Conservation (phyloP, 2,329 filamentous ascomycete genomes). For the Orbilia blumenaviensis region DNA sequence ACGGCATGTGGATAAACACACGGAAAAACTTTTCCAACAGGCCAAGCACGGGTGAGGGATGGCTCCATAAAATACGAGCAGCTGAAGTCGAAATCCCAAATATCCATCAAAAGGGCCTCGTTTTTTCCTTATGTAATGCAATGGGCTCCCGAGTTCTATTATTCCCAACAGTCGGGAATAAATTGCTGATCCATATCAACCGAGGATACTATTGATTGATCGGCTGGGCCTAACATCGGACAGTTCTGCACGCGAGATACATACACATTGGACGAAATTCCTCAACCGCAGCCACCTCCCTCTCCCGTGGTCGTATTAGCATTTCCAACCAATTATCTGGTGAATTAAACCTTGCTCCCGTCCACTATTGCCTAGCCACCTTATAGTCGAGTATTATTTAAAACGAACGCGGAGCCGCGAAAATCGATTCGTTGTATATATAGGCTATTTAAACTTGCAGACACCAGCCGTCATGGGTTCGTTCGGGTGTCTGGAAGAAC, state of each 20-base stretch:
- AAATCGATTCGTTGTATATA: constrained; percentile 44
- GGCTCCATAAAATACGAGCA: constrained; percentile 49
- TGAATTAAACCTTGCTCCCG: constrained; percentile 47
- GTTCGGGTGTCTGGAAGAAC: constrained; percentile 49
- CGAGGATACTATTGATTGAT: constrained; percentile 34
- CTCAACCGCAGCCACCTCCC: constrained; percentile 32
- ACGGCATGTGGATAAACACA: constrained; percentile 41
- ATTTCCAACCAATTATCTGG: constrained; percentile 31
- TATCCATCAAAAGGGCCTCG: neutral
- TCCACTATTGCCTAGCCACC: constrained; percentile 37
- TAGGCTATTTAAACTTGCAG: constrained; percentile 51
- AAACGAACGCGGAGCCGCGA: constrained; percentile 53
- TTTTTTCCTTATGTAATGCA: neutral
- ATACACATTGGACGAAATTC: constrained; percentile 47
- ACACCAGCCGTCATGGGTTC: constrained; percentile 44
- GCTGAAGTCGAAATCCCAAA: constrained; percentile 15
- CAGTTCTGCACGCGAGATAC: constrained; percentile 36
- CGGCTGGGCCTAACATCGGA: constrained; percentile 4
- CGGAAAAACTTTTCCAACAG: constrained; percentile 51
- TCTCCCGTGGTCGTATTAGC: constrained; percentile 35
- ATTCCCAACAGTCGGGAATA: constrained; percentile 25
- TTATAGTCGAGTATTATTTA: constrained; percentile 43
- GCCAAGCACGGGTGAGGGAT: constrained; percentile 17
- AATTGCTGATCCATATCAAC: constrained; percentile 49
- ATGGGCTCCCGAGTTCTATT: neutral